Evolutionary conservation across 306 rosid species (phyloP), one percentile per base, ranked within the genome.

Genomic region (Cucumis cinereus): DNA sequence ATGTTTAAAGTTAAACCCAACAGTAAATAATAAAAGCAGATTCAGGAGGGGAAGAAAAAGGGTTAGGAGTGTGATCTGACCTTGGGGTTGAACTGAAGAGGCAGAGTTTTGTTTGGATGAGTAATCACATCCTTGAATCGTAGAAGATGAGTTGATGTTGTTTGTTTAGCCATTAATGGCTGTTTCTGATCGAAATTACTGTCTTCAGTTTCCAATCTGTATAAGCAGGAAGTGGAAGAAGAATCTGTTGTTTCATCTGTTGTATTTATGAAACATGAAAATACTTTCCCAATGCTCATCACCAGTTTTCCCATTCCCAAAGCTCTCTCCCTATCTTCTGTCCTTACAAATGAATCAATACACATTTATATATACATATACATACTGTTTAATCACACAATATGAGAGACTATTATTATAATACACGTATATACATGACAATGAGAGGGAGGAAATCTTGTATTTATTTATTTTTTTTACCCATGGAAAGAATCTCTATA

Each of bases 71-170:
- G 20, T 50, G 20, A 45, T 11, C 41, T 81, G 14, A 91, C 97
- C 92, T 89, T 88, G 15, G 96, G 98, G 84, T 88, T 93, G 79
- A 90, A 79, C 60, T 90, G 97, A 84, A 89, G 89, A 61, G 96
- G 92, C 83, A 93, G 61, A 40, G 97, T 91, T 73, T 89, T 90
- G 17, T 85, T 88, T 61, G 87, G 91, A 59, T 78, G 74, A 38
- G 90, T 88, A 11, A 87, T 22, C 49, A 5, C 92, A 82, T 93
- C 93, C 79, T 91, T 91, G 80, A 93, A 75, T 77, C 86, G 86
- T 24, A 83, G 84, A 77, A 80, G 71, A 75, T 87, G 82, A 60
- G 36, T 9, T 9, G n/a, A 36, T 2, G 80, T 81, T 49, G 15
- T 76, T 56, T 81, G 89, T 76, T 85, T 75, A 9, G 79, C 57